phyloP scores from a whole-genome alignment of 352 stramenopile genomes.

The Globisporangium perplexum region DNA sequence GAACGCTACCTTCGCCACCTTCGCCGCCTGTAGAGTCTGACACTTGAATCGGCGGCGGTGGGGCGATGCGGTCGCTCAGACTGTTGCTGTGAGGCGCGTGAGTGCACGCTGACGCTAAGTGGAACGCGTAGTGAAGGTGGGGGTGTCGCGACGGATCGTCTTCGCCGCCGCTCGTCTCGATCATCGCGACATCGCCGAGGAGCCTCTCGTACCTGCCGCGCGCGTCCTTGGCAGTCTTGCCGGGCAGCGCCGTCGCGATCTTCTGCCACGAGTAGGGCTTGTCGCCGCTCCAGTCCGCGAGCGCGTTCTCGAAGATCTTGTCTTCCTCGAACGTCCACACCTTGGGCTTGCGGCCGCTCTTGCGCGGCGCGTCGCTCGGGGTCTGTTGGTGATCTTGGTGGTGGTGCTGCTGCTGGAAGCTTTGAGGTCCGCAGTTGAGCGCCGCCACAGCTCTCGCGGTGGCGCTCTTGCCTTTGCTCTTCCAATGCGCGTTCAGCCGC shows the following conservation, averaged over 20 bases:
- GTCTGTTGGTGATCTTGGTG: slow-evolving; percentile 5
- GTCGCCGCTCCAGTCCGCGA: slow-evolving; percentile 48
- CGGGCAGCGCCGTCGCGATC: slow-evolving; percentile 59
- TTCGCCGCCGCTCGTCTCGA: slow-evolving; percentile 30
- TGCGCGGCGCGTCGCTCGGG: slow-evolving; percentile 7
- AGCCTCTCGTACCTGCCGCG: slow-evolving; percentile 69
- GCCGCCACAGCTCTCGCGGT: not conserved
- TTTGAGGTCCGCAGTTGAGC: not conserved
- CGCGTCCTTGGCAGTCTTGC: slow-evolving; percentile 73
- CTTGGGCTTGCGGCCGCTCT: slow-evolving; percentile 30
- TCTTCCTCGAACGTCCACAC: slow-evolving; percentile 81
- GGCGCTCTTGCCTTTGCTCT: slow-evolving; percentile 7
- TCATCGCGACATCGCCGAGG: slow-evolving; percentile 60
- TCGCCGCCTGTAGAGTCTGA: slow-evolving; percentile 1
- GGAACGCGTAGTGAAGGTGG: not conserved
- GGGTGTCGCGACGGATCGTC: not conserved
- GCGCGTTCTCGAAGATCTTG: slow-evolving; percentile 67
- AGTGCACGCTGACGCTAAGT: not conserved
- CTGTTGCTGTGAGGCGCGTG: not conserved
- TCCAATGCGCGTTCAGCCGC: slow-evolving; percentile 1
- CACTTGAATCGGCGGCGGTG: slow-evolving; percentile 64
- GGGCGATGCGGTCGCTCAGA: slow-evolving; percentile 46
- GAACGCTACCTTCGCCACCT: slow-evolving; percentile 10
- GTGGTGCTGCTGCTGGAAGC: not conserved
- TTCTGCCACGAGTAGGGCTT: slow-evolving; percentile 78